These are phyloP conservation scores for Aspergillus sclerotioniger DNA, from an alignment of 495 filamentous ascomycete species.

Conservation along the genomic window DNA sequence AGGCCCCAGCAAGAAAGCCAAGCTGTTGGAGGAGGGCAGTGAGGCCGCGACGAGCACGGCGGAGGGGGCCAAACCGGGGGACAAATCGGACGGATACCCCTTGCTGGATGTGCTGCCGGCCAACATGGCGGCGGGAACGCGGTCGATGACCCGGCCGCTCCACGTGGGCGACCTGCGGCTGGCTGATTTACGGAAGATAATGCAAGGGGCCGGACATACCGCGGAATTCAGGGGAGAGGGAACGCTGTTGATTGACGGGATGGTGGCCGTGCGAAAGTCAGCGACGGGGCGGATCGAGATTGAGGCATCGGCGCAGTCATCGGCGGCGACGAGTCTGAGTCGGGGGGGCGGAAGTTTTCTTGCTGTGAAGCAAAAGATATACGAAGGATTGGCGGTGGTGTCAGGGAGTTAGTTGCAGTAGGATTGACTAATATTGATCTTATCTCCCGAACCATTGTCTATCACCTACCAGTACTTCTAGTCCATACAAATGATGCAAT, in stretches of 20 bases:
- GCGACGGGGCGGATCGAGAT: constrained; percentile 85
- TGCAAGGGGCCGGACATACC: constrained; percentile 77
- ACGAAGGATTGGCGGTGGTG: constrained; percentile 79
- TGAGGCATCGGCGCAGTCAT: constrained; percentile 64
- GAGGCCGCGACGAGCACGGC: constrained; percentile 22
- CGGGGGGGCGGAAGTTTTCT: constrained; percentile 60
- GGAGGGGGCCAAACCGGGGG: constrained; percentile 20
- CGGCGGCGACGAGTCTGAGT: constrained; percentile 32
- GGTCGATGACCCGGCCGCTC: constrained; percentile 78
- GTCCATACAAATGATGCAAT: too few relatives aligned
- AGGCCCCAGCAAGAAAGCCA: constrained; percentile 62
- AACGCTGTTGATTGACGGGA: constrained; percentile 81
- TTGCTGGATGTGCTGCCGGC: constrained; percentile 75
- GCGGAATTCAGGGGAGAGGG: constrained; percentile 95
- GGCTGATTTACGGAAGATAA: constrained; percentile 79
- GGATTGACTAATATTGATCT: too few relatives aligned
- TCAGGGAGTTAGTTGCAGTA: constrained; percentile 62
- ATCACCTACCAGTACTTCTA: too few relatives aligned
- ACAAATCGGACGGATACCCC: constrained; percentile 47
- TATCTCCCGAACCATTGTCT: too few relatives aligned
- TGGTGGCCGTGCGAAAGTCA: constrained; percentile 84
- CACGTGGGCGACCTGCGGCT: constrained; percentile 93
- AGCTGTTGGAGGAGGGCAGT: constrained; percentile 50
- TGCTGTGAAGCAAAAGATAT: constrained; percentile 76
- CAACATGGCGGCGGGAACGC: constrained; percentile 71